Percentiles rank a stretch among this genome's conserved stretches.
phyloP scores from a whole-genome alignment of 495 filamentous ascomycete species.

The Sporormia fimetaria region DNA sequence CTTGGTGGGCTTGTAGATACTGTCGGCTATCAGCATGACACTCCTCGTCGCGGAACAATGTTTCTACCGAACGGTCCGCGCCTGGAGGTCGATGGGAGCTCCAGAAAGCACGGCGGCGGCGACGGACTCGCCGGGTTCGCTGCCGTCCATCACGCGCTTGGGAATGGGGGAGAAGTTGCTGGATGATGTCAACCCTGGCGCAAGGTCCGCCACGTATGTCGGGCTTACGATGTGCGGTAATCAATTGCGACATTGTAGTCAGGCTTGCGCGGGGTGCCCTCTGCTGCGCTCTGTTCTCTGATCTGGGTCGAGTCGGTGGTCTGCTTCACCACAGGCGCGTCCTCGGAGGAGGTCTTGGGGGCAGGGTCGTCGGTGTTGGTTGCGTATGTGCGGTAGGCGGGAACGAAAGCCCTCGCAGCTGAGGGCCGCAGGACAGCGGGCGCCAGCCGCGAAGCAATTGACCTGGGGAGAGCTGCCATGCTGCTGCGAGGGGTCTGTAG shows the following conservation, averaged over 20 bases:
- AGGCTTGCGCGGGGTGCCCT: constrained; percentile 54
- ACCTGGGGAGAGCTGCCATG: constrained; percentile 24
- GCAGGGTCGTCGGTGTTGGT: constrained; percentile 8
- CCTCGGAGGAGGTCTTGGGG: constrained; percentile 12
- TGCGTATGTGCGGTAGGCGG: constrained; percentile 18
- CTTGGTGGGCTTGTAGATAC: constrained; percentile 84
- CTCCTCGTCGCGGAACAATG: background rate
- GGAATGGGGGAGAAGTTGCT: constrained; percentile 86
- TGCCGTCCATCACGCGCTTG: constrained; percentile 77
- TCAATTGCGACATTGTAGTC: constrained; percentile 70
- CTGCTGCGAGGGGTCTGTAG: constrained; percentile 4
- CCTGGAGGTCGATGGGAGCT: constrained; percentile 85
- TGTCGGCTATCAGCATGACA: constrained; percentile 28
- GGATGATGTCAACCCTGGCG: constrained; percentile 1
- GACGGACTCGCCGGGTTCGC: constrained; percentile 62
- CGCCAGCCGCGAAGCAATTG: constrained; percentile 25
- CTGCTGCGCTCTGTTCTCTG: constrained; percentile 41
- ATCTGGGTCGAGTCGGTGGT: constrained; percentile 39
- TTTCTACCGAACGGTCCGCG: constrained; percentile 76
- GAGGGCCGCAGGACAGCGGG: constrained; percentile 10
- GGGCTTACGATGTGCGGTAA: constrained; percentile 64
- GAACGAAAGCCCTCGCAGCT: constrained; percentile 1
- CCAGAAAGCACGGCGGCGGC: constrained; percentile 82
- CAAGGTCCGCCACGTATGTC: background rate
- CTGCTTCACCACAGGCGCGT: constrained; percentile 17